Percentiles rank a stretch among this genome's conserved stretches.
Evolutionary conservation across 768 basidiomycete species (phyloP).

Genomic region (Russula sp.): DNA sequence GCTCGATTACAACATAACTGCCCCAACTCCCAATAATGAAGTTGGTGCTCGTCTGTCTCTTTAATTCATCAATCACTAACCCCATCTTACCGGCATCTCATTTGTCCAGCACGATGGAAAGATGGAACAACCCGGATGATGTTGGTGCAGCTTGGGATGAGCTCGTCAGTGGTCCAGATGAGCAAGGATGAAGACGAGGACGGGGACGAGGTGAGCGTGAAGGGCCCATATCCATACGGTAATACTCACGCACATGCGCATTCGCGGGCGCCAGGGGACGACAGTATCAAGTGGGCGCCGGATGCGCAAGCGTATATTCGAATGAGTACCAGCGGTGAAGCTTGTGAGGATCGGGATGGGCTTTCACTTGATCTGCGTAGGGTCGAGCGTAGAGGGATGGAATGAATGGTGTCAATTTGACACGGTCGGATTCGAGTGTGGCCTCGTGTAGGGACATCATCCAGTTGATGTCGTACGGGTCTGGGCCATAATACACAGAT

Average conservation of each 20-base stretch:
- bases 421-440: constrained; percentile 39
- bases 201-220: constrained; percentile 14
- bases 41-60: too few species aligned
- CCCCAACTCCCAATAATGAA: too few species aligned
- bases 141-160: constrained; percentile 55
- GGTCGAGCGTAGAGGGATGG: constrained; percentile 38
- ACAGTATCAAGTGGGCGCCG: constrained; percentile 54
- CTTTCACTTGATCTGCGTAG: constrained; percentile 34
- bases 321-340: constrained; percentile 39
- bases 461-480: constrained; percentile 45
- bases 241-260: constrained; percentile 4
- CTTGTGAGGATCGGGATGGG: constrained; percentile 34
- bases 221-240: constrained; percentile 5
- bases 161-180: constrained; percentile 32
- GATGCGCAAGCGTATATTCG: constrained; percentile 41
- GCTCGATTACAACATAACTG: too few species aligned
- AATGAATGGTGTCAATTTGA: constrained; percentile 43
- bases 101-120: too few species aligned
- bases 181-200: constrained; percentile 29
- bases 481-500: constrained; percentile 31
- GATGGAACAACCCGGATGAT: too few species aligned
- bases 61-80: too few species aligned
- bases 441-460: constrained; percentile 36
- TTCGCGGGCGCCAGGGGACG: constrained; percentile 29
- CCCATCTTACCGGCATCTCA: too few species aligned